Evolutionary conservation across 768 basidiomycete genomes (phyloP), one percentile per base, ranked within the genome.

Genomic region (Termitomyces sp.): DNA sequence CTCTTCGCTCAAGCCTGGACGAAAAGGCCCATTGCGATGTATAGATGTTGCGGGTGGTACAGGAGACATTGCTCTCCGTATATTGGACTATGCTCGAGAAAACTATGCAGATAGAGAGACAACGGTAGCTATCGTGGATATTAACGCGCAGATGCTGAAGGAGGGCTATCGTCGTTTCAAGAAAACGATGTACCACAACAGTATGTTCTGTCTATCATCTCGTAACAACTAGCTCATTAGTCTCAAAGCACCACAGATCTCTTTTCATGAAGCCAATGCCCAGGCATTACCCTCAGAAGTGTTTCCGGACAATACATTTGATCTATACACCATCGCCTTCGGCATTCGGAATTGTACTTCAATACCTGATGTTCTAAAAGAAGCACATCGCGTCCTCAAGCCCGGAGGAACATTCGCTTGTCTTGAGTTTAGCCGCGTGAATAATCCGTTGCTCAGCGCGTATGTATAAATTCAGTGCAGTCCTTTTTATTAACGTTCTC

Each of bases 1-100:
- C 26, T 79, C 83, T 1, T 72, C 77, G 0, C 70, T 98, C 57
- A 80, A 82, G 60, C 94, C 91, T 3, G 91, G 92, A 38, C 81
- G 81, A 52, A 84, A 80, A 57, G 88, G 88, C 1, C 82, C 86
- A 1, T 65, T 84, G 68, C 83, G 82, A 58, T 96, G 93, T 71
- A 85, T 98, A 53, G 97, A 99, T 66, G 91, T 98, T 30, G 97
- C 96, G 1, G 97, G 97, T 21, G 97, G 97, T 46, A 99, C 96
- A 15, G 93, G 97, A 19, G 97, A 99, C 75, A 95, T 99, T 65
- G 97, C 97, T 1, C 77, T 97, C 55, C 82, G 95, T 28, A 90
- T 99, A 57, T 75, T 99, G 49, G 94, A 99, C 74, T 78, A 88
- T 62, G 94, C 93, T 9, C 76, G 92, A 53, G 92, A 94, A 66